These are phyloP conservation scores for Flueggea neowawraea DNA, from an alignment of 441 rosid genomes.

Conservation along the genomic window DNA sequence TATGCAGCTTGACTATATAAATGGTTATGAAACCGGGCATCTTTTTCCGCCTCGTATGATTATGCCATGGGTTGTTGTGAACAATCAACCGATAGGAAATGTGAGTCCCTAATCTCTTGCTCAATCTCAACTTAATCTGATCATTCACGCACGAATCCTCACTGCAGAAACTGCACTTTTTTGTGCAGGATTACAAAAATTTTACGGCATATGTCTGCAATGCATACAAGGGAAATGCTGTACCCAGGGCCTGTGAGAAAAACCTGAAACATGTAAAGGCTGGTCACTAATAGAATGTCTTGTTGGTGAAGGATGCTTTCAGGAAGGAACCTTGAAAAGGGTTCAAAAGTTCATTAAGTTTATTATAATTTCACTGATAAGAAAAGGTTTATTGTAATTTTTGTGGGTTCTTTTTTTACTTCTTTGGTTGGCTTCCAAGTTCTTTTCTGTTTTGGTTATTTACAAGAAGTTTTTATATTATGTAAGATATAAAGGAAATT, in stretches of 20 bases:
- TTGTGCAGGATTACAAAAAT: slow-evolving; percentile 52
- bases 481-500: too few relatives aligned
- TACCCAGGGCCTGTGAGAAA: slow-evolving; percentile 32
- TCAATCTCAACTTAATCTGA: not conserved
- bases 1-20: slow-evolving; percentile 44
- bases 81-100: slow-evolving; percentile 43
- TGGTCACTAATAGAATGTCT: too few relatives aligned
- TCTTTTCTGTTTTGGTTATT: too few relatives aligned
- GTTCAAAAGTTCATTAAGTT: too few relatives aligned
- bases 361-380: too few relatives aligned
- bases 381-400: too few relatives aligned
- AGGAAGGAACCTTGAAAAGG: too few relatives aligned
- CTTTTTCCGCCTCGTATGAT: slow-evolving; percentile 49
- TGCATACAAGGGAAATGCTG: slow-evolving; percentile 38
- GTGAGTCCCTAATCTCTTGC: slow-evolving; percentile 25
- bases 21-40: slow-evolving; percentile 46
- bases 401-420: too few relatives aligned
- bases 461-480: too few relatives aligned
- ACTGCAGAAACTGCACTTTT: not conserved
- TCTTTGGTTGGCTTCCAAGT: too few relatives aligned
- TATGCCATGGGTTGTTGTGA: slow-evolving; percentile 71
- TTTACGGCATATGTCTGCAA: slow-evolving; percentile 48
- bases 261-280: too few relatives aligned
- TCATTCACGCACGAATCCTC: not conserved
- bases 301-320: too few relatives aligned